phyloP scores from a whole-genome alignment of 495 filamentous ascomycete species.

The Neurospora sp. region DNA sequence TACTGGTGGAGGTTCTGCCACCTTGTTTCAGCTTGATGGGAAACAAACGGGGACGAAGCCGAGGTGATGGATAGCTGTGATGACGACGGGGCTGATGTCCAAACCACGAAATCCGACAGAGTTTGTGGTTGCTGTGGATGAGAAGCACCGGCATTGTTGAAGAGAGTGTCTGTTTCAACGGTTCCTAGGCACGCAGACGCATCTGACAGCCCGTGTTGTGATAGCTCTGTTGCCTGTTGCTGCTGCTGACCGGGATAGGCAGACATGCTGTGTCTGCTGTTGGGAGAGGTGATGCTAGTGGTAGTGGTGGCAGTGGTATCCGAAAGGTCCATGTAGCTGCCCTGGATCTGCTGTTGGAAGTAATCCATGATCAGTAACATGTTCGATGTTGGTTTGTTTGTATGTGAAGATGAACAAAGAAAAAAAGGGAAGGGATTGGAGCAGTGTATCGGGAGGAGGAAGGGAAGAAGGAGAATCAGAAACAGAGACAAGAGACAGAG shows the following conservation, averaged over 20 bases:
- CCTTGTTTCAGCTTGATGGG: background rate
- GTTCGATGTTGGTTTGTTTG: background rate
- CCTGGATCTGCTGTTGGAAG: background rate
- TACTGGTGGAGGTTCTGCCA: background rate
- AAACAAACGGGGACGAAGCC: background rate
- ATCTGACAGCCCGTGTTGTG: background rate
- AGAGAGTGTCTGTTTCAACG: background rate
- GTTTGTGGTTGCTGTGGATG: background rate
- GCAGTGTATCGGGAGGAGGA: background rate
- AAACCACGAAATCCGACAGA: background rate
- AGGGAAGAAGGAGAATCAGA: background rate
- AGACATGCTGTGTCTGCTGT: background rate
- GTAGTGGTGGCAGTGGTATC: background rate
- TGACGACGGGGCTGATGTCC: background rate
- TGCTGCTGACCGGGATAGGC: background rate
- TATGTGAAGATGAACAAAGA: background rate
- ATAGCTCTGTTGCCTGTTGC: background rate
- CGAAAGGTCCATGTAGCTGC: background rate
- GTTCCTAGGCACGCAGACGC: background rate
- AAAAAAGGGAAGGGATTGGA: background rate
- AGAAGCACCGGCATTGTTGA: background rate
- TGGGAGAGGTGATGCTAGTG: background rate
- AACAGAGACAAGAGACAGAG: background rate
- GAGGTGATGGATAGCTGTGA: background rate
- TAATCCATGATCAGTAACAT: background rate